Percentiles rank a stretch among this genome's conserved stretches.
phyloP scores from a whole-genome alignment of 192 early-diverging fungal species.

The Linnemannia exigua region DNA sequence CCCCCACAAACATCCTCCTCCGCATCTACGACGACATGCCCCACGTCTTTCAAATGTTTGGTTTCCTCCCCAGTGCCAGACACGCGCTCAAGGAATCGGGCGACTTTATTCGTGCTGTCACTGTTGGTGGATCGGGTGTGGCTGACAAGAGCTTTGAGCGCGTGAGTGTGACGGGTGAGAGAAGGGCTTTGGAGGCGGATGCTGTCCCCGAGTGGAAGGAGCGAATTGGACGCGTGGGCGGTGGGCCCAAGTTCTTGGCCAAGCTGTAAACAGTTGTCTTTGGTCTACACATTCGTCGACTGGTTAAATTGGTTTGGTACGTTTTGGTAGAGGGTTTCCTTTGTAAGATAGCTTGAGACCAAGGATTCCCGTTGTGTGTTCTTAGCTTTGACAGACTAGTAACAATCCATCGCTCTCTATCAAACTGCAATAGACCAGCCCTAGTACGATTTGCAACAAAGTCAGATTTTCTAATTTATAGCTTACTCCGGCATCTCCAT shows the following conservation, averaged over 20 bases:
- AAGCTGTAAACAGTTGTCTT: constrained; percentile 25
- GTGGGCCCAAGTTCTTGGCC: constrained; percentile 46
- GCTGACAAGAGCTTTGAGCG: constrained; percentile 28
- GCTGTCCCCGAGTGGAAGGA: constrained; percentile 33
- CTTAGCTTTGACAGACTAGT: no score
- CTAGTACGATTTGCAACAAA: no score
- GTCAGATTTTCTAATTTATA: no score
- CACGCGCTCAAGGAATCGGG: constrained; percentile 43
- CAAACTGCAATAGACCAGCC: no score
- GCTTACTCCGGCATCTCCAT: no score
- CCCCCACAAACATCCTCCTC: constrained; percentile 36
- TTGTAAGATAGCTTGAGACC: no score
- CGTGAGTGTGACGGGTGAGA: constrained; percentile 26
- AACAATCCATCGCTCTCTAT: no score
- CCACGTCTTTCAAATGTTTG: constrained; percentile 66
- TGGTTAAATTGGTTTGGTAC: no score
- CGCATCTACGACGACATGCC: constrained; percentile 67
- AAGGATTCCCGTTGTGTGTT: no score
- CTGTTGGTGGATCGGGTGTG: constrained; percentile 21
- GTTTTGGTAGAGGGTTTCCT: no score
- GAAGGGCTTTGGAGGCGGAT: constrained; percentile 37
- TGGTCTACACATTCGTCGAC: no score
- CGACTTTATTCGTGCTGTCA: constrained; percentile 48
- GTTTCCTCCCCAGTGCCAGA: constrained; percentile 53
- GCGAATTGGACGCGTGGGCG: constrained; percentile 39